Evolutionary conservation across 306 rosid genomes (phyloP).

Genomic region (Crataegus laevigata): DNA sequence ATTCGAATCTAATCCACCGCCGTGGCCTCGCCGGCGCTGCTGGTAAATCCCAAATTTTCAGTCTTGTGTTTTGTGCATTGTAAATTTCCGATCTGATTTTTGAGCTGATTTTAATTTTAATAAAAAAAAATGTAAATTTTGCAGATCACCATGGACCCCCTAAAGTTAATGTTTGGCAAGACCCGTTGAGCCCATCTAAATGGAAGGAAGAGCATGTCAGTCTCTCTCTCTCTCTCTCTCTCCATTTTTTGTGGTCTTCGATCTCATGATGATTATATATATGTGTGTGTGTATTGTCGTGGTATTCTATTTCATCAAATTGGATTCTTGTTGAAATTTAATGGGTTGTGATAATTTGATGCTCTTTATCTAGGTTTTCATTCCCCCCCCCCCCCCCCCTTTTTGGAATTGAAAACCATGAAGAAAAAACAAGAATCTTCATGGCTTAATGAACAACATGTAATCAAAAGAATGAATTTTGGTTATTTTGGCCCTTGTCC

Average conservation of each 20-base stretch:
- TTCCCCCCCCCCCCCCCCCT: no score
- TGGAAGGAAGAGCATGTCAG: conserved; percentile 99
- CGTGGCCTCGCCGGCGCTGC: conserved; percentile 88
- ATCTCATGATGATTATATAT: neutral
- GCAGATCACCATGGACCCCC: conserved; percentile 88
- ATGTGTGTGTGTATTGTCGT: neutral
- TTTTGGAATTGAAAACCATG: neutral
- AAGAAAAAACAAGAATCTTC: neutral
- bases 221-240: neutral
- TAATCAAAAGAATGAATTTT: neutral
- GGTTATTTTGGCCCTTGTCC: neutral
- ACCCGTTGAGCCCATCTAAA: conserved; percentile 84
- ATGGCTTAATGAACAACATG: neutral
- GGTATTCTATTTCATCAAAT: neutral
- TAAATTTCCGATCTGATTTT: conserved; percentile 19
- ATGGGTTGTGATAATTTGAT: neutral
- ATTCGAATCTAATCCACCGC: conserved; percentile 43
- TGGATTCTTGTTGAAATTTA: neutral
- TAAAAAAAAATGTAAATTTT: neutral
- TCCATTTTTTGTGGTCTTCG: neutral
- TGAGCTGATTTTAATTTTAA: neutral
- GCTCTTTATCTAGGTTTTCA: neutral
- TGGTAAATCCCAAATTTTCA: conserved; percentile 30
- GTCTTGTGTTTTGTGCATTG: neutral
- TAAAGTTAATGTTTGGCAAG: conserved; percentile 65